Conservation (phyloP, 2,329 filamentous ascomycete species). For the Fusarium piperis region DNA sequence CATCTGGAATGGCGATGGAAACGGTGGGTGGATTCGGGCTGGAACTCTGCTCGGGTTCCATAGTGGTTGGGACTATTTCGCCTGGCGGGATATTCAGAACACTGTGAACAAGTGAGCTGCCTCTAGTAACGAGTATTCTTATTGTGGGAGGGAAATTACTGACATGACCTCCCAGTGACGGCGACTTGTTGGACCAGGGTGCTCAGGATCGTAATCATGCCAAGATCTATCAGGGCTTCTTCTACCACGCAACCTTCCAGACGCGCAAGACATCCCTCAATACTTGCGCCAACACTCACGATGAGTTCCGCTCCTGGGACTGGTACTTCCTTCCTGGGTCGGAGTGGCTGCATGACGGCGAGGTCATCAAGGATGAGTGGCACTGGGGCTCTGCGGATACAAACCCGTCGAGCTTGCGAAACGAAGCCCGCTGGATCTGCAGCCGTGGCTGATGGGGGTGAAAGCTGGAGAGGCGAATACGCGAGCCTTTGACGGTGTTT, state of each 20-base stretch:
- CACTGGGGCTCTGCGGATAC: background rate
- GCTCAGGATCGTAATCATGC: background rate
- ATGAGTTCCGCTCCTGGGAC: background rate
- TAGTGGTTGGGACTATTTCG: background rate
- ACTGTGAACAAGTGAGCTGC: background rate
- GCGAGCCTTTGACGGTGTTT: background rate
- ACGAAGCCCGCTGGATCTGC: background rate
- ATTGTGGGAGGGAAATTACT: background rate
- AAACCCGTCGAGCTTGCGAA: background rate
- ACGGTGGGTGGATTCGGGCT: background rate
- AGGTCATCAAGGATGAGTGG: background rate
- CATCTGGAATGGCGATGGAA: background rate
- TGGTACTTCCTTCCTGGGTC: background rate
- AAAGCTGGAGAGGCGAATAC: background rate
- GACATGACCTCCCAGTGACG: background rate
- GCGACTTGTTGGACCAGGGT: background rate
- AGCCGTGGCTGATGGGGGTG: background rate
- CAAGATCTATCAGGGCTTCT: background rate
- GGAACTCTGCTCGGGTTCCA: background rate
- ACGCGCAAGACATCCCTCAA: background rate
- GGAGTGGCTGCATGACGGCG: background rate
- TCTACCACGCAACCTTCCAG: background rate
- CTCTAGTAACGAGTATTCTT: background rate
- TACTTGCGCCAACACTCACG: background rate
- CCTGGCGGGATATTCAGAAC: background rate